Evolutionary conservation across 345 rosid species (phyloP).

Genomic region (Salix caprea): DNA sequence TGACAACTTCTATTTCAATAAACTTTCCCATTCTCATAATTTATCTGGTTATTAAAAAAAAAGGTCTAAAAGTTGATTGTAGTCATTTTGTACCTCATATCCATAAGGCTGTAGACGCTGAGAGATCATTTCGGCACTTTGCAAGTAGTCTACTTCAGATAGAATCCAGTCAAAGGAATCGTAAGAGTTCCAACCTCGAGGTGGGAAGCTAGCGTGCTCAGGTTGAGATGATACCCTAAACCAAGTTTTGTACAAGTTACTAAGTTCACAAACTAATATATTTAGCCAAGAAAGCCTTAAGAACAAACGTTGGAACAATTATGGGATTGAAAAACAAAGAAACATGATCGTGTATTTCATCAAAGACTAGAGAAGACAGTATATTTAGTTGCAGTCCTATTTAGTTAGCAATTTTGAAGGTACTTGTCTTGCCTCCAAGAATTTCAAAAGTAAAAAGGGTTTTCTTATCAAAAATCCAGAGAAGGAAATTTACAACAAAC

Average conservation of each 20-base stretch:
- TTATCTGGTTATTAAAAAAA: not conserved
- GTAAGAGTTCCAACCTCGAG: slow-evolving; percentile 97
- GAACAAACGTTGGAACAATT: not conserved
- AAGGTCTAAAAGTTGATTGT: not conserved
- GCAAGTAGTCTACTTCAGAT: slow-evolving; percentile 80
- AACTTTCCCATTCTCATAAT: not conserved
- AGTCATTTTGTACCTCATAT: slow-evolving; percentile 50
- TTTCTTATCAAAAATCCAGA: not conserved
- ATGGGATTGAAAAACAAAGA: not conserved
- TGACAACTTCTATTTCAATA: not conserved
- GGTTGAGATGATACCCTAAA: slow-evolving; percentile 31
- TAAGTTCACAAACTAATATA: not conserved
- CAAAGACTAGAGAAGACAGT: not conserved
- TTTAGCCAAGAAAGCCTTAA: not conserved
- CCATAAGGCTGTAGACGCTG: slow-evolving; percentile 59
- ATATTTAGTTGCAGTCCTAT: not conserved
- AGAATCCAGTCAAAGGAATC: slow-evolving; percentile 90
- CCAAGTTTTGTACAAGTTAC: not conserved
- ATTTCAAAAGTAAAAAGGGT: not conserved
- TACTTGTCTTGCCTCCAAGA: not conserved
- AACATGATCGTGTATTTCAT: not conserved
- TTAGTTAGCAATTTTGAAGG: not conserved
- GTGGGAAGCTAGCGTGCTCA: slow-evolving; percentile 60
- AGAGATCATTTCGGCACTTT: slow-evolving; percentile 58
- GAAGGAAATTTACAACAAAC: not conserved